A percentile compares a stretch with the other conserved stretches of the same genome.
Conservation (phyloP, 2,329 filamentous ascomycete species). For the Botryotinia calthae region DNA sequence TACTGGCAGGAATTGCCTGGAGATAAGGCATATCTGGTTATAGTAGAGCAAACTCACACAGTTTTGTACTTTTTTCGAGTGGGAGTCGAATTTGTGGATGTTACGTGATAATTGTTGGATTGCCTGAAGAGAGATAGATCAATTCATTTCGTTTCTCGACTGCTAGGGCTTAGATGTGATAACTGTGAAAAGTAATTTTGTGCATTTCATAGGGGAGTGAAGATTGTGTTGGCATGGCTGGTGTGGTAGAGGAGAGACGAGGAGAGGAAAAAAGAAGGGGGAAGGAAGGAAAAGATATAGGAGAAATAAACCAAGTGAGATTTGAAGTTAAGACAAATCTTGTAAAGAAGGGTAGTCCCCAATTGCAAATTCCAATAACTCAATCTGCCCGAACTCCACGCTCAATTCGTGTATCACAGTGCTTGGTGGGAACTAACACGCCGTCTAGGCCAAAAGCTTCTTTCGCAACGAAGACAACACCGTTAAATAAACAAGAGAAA, state of each 20-base stretch:
- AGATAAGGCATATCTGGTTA: background rate
- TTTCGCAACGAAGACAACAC: accelerated
- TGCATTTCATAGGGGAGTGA: background rate
- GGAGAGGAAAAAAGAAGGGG: background rate
- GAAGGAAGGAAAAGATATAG: background rate
- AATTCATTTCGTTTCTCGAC: too few relatives aligned
- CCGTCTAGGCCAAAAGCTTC: accelerated
- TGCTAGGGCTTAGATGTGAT: background rate
- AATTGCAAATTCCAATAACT: background rate
- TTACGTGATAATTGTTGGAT: background rate
- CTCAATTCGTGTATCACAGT: background rate
- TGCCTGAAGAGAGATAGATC: background rate
- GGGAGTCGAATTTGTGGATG: background rate
- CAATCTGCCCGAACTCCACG: background rate
- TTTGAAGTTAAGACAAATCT: background rate
- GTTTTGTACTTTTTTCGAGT: background rate
- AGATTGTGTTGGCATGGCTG: background rate
- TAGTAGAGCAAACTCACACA: background rate
- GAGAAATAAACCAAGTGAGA: background rate
- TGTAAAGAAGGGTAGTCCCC: background rate
- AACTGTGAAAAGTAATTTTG: background rate
- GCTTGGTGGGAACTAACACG: background rate
- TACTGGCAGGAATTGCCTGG: background rate
- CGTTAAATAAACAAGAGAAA: background rate
- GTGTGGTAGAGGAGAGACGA: background rate